These are phyloP conservation scores for Benincasa hispida DNA, from an alignment of 306 rosid genomes.

Conservation along the genomic window DNA sequence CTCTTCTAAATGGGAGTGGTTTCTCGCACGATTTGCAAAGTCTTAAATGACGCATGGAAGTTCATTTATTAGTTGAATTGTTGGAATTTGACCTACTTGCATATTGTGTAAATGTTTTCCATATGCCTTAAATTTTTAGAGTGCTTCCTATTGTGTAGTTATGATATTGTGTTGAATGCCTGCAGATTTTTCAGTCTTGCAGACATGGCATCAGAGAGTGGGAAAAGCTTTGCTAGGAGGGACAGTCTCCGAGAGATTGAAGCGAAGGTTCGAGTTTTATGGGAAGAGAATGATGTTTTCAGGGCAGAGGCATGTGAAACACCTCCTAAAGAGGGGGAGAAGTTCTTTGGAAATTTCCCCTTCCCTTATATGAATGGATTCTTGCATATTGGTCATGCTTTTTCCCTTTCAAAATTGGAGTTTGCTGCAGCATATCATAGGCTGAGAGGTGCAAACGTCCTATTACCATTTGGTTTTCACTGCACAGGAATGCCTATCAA, in stretches of 20 bases:
- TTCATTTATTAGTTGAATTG: not conserved
- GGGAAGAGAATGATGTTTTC: constrained; percentile 72
- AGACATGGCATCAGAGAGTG: constrained; percentile 61
- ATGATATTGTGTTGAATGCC: not conserved
- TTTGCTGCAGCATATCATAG: constrained; percentile 83
- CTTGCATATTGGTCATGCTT: constrained; percentile 77
- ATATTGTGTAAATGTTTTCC: not conserved
- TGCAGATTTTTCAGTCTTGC: constrained; percentile 31
- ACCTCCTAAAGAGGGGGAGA: constrained; percentile 48
- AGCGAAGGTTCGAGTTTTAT: constrained; percentile 47
- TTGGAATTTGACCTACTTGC: not conserved
- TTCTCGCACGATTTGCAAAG: not conserved
- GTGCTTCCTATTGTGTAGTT: not conserved
- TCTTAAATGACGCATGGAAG: not conserved
- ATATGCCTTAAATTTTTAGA: not conserved
- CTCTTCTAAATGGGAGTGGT: not conserved
- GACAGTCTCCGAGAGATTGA: constrained; percentile 72
- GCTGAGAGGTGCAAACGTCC: constrained; percentile 74
- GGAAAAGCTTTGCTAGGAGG: constrained; percentile 64
- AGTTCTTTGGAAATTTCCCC: constrained; percentile 86
- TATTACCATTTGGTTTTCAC: constrained; percentile 78
- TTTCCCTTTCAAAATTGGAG: constrained; percentile 68
- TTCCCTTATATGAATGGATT: constrained; percentile 91
- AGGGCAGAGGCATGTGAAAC: constrained; percentile 54
- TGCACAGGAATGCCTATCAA: constrained; percentile 99